These are phyloP conservation scores for Metarhizium rileyi DNA, from an alignment of 2,329 filamentous ascomycete species.

Conservation along the genomic window DNA sequence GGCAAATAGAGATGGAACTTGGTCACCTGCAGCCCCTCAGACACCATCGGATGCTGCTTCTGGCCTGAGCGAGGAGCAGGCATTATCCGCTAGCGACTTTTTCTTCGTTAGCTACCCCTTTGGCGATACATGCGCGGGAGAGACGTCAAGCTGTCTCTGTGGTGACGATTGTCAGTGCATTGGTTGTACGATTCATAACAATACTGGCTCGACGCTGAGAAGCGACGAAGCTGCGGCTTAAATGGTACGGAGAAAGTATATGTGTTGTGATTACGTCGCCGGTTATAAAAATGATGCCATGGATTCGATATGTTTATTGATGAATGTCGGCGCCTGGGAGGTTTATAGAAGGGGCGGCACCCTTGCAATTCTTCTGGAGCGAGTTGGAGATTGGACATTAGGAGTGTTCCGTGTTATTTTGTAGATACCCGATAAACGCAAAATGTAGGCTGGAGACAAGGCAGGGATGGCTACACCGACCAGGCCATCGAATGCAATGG, in stretches of 20 bases:
- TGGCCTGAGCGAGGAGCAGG: constrained; percentile 38
- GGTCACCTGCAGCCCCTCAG: constrained; percentile 30
- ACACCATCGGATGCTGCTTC: constrained; percentile 39
- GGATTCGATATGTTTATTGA: neutral
- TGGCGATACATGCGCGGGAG: constrained; percentile 37
- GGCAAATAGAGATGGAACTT: constrained; percentile 17
- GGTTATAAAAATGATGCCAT: neutral
- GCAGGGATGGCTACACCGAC: no score
- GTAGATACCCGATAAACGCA: no score
- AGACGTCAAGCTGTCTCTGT: constrained; percentile 42
- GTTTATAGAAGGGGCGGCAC: no score
- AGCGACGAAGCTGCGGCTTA: neutral
- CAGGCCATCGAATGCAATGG: no score
- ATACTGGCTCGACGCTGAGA: constrained; percentile 11
- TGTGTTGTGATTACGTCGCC: neutral
- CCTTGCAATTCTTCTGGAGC: no score
- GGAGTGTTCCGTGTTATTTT: no score
- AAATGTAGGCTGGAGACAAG: no score
- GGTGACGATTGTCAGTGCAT: constrained; percentile 50
- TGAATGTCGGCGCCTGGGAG: no score
- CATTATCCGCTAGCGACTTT: constrained; percentile 42
- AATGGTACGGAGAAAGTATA: neutral
- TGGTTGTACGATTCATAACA: constrained; percentile 44
- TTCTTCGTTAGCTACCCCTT: constrained; percentile 50
- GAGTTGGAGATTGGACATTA: no score